A percentile compares a stretch with the other conserved stretches of the same genome.
phyloP scores from a whole-genome alignment of 1,284 basidiomycete genomes.

The Pterula multifida region DNA sequence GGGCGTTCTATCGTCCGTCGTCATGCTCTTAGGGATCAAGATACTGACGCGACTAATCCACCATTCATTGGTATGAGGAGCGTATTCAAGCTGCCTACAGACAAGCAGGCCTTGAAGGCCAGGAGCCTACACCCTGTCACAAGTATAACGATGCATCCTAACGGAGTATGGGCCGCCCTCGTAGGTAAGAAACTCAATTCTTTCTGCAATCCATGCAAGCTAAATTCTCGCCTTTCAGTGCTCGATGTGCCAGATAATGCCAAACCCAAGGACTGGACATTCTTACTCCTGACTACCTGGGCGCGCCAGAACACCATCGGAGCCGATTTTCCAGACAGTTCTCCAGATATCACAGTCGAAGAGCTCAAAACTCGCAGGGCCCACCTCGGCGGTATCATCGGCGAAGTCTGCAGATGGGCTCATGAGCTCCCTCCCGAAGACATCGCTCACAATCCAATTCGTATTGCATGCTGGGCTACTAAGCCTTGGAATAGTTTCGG shows the following conservation, averaged over 20 bases:
- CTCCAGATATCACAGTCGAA: neutral
- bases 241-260: neutral
- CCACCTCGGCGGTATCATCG: neutral
- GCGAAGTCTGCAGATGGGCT: neutral
- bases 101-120: neutral
- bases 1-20: neutral
- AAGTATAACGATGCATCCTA: neutral
- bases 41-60: neutral
- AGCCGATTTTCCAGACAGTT: neutral
- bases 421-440: neutral
- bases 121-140: neutral
- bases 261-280: neutral
- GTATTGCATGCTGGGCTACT: neutral
- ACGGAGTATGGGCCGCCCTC: neutral
- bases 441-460: neutral
- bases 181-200: neutral
- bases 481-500: neutral
- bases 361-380: neutral
- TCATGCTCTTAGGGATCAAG: neutral
- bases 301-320: neutral
- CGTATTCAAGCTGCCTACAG: neutral
- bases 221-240: neutral
- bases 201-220: no score
- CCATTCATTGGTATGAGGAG: neutral
- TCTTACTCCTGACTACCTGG: neutral